Conservation (phyloP, 768 basidiomycete species). For the Kwoniella botswanensis region DNA sequence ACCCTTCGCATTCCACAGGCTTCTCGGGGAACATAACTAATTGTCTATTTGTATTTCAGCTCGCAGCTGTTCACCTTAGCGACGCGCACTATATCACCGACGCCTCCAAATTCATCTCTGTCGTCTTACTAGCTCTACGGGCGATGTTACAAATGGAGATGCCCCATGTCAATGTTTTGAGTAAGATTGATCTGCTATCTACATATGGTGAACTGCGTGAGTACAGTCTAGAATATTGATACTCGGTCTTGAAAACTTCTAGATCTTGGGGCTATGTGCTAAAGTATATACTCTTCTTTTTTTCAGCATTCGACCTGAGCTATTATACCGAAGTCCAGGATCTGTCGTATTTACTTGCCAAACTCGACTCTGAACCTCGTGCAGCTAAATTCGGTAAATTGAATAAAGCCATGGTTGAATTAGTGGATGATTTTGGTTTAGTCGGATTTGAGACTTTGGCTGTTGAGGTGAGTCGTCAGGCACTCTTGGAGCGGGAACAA, state of each 20-base stretch:
- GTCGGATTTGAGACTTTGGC: slow-evolving; percentile 97
- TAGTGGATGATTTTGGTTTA: slow-evolving; percentile 91
- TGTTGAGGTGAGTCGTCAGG: slow-evolving; percentile 72
- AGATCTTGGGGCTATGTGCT: too few species aligned
- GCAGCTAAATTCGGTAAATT: slow-evolving; percentile 75
- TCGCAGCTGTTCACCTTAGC: slow-evolving; percentile 92
- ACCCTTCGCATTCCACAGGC: not conserved
- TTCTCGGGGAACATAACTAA: not conserved
- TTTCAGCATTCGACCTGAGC: slow-evolving; percentile 89
- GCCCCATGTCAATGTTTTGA: slow-evolving; percentile 97
- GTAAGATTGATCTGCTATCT: slow-evolving; percentile 88
- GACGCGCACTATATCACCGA: slow-evolving; percentile 98
- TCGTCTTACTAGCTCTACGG: slow-evolving; percentile 85
- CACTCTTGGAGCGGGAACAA: not conserved
- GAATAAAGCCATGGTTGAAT: slow-evolving; percentile 85
- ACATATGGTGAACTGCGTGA: slow-evolving; percentile 89
- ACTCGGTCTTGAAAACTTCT: too few species aligned
- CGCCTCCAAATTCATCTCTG: slow-evolving; percentile 89
- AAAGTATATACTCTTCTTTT: not conserved
- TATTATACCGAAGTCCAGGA: slow-evolving; percentile 99
- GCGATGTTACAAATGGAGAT: slow-evolving; percentile 98
- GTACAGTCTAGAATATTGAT: too few species aligned
- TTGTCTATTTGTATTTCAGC: slow-evolving; percentile 60
- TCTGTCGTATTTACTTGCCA: slow-evolving; percentile 80
- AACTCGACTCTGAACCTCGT: slow-evolving; percentile 65